Evolutionary conservation across 1,284 basidiomycete species (phyloP).

Genomic region (Entoloma clypeatum): DNA sequence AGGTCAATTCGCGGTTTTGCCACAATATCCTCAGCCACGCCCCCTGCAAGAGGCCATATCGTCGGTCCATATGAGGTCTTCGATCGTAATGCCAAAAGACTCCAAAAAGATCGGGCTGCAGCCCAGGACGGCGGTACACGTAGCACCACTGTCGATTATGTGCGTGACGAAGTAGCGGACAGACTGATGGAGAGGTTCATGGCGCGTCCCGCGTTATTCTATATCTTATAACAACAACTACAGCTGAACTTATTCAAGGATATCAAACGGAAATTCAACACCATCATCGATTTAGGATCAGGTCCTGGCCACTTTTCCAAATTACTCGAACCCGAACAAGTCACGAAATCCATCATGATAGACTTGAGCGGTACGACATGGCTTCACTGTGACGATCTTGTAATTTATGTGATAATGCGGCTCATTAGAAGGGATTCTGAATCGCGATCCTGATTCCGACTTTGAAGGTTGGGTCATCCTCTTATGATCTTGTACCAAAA

Average conservation of each 20-base stretch:
- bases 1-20: slow-evolving; percentile 34
- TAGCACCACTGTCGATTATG: slow-evolving; percentile 86
- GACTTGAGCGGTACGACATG: slow-evolving; percentile 81
- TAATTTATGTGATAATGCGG: not conserved
- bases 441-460: slow-evolving; percentile 69
- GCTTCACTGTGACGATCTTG: slow-evolving; percentile 3
- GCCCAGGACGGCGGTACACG: slow-evolving; percentile 49
- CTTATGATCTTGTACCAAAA: slow-evolving; percentile 8
- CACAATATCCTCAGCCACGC: slow-evolving; percentile 34
- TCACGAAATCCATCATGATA: slow-evolving; percentile 79
- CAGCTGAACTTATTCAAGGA: slow-evolving; percentile 52
- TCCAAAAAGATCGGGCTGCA: slow-evolving; percentile 81
- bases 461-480: slow-evolving; percentile 61
- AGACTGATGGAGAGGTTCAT: slow-evolving; percentile 86
- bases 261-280: slow-evolving; percentile 80
- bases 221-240: slow-evolving; percentile 8
- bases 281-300: slow-evolving; percentile 87
- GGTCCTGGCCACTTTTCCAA: slow-evolving; percentile 93
- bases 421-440: slow-evolving; percentile 54
- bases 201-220: slow-evolving; percentile 35
- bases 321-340: slow-evolving; percentile 70
- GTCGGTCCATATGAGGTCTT: slow-evolving; percentile 78
- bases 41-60: slow-evolving; percentile 38
- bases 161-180: slow-evolving; percentile 88
- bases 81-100: slow-evolving; percentile 79